phyloP scores from a whole-genome alignment of 768 basidiomycete species.

The Daedaleopsis nitida region DNA sequence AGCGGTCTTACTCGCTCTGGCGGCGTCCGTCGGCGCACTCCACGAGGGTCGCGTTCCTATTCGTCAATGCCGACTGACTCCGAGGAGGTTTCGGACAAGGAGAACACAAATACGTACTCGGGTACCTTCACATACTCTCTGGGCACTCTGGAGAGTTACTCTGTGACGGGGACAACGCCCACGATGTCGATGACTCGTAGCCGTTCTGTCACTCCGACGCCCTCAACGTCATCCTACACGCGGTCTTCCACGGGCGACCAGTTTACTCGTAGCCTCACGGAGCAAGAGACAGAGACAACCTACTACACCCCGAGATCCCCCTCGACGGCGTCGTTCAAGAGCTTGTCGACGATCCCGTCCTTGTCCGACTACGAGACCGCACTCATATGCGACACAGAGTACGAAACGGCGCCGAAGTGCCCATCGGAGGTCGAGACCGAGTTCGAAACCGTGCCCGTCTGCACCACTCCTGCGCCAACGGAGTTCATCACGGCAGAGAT shows the following conservation, averaged over 20 bases:
- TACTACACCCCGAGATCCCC: constrained; percentile 21
- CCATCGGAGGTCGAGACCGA: constrained; percentile 42
- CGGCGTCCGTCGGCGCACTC: constrained; percentile 56
- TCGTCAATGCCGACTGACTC: constrained; percentile 38
- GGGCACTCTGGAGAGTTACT: constrained; percentile 32
- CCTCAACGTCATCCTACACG: constrained; percentile 19
- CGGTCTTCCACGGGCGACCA: constrained; percentile 12
- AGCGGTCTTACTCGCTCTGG: constrained; percentile 55
- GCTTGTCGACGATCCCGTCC: constrained; percentile 62
- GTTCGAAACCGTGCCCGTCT: constrained; percentile 44
- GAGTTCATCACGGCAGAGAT: constrained; percentile 55
- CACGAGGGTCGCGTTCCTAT: constrained; percentile 45
- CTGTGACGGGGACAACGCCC: constrained; percentile 16
- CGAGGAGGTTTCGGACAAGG: constrained; percentile 60
- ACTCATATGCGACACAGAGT: constrained; percentile 39
- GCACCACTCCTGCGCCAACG: constrained; percentile 38
- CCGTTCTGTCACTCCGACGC: constrained; percentile 23
- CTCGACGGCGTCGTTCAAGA: constrained; percentile 49
- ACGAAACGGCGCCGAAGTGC: constrained; percentile 35
- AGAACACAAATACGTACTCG: constrained; percentile 49
- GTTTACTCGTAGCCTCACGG: constrained; percentile 10
- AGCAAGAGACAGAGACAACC: constrained; percentile 10
- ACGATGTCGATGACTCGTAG: constrained; percentile 16
- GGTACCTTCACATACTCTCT: constrained; percentile 26
- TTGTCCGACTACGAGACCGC: constrained; percentile 44